These are phyloP conservation scores for Fusarium tanahbumbuense DNA, from an alignment of 2,329 filamentous ascomycete species.

Conservation along the genomic window DNA sequence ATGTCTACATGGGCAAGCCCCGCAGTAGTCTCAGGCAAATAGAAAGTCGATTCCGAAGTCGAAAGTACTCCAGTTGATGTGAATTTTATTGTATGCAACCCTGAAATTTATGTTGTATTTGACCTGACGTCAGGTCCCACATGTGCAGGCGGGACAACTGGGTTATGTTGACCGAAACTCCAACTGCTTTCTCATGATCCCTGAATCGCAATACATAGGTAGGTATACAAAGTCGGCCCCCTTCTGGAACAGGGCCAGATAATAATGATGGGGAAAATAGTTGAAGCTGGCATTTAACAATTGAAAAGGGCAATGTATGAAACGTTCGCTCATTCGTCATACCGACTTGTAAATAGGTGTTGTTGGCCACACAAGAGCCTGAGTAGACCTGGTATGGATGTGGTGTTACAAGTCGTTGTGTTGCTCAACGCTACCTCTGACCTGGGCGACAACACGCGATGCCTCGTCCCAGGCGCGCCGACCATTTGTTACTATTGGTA, in stretches of 20 bases:
- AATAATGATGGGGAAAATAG: conserved; percentile 28
- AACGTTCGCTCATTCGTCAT: not conserved
- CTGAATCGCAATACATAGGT: not conserved
- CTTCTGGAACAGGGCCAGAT: not conserved
- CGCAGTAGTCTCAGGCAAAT: conserved; percentile 53
- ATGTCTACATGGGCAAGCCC: conserved; percentile 47
- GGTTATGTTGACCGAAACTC: not conserved
- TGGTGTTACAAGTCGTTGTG: conserved; percentile 47
- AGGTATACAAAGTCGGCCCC: too few relatives aligned
- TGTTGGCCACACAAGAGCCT: not conserved
- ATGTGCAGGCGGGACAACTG: conserved; percentile 1
- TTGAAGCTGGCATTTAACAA: not conserved
- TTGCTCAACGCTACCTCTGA: conserved; percentile 48
- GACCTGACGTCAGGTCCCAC: conserved; percentile 12
- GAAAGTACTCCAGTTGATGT: conserved; percentile 1
- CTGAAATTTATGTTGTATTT: conserved; percentile 2
- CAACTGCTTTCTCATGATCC: not conserved
- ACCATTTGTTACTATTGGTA: conserved; percentile 64
- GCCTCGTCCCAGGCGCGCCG: conserved; percentile 52
- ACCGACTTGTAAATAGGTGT: not conserved
- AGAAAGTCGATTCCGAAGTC: conserved; percentile 44
- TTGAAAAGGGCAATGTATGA: conserved; percentile 1
- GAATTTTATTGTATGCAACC: conserved; percentile 1
- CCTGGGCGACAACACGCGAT: conserved; percentile 44
- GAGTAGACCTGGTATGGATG: not conserved